Percentiles rank a stretch among this genome's conserved stretches.
Conservation (phyloP, 108 stramenopile species). For the Heterococcus sp. region DNA sequence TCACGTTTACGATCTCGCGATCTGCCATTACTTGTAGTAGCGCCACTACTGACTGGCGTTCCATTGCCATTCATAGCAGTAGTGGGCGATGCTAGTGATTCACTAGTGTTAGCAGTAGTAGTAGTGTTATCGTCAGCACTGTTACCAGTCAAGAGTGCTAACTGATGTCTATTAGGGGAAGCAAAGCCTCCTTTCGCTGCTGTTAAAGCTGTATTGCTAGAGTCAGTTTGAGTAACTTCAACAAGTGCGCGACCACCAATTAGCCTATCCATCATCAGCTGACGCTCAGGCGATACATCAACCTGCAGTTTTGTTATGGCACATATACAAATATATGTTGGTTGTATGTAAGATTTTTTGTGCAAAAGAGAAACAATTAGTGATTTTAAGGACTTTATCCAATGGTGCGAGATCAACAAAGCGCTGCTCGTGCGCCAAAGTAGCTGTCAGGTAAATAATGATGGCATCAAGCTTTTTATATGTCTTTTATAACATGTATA, state of each 20-base stretch:
- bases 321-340: not conserved
- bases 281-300: constrained; percentile 62
- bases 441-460: too few species aligned
- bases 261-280: constrained; percentile 41
- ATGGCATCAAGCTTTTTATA: too few species aligned
- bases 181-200: too few species aligned
- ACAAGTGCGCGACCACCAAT: constrained; percentile 24
- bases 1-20: constrained; percentile 70
- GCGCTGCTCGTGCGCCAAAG: too few species aligned
- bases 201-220: too few species aligned
- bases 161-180: too few species aligned
- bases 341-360: not conserved
- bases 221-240: too few species aligned
- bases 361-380: not conserved
- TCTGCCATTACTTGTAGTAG: not conserved
- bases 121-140: too few species aligned
- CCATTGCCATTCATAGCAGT: not conserved
- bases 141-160: too few species aligned
- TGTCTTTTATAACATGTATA: too few species aligned
- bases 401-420: too few species aligned
- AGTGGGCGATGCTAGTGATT: not conserved
- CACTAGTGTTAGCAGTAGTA: not conserved
- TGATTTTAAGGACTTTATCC: too few species aligned
- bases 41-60: not conserved
- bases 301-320: constrained; percentile 55